phyloP scores from a whole-genome alignment of 352 stramenopile genomes.

The Phytophthora melonis region DNA sequence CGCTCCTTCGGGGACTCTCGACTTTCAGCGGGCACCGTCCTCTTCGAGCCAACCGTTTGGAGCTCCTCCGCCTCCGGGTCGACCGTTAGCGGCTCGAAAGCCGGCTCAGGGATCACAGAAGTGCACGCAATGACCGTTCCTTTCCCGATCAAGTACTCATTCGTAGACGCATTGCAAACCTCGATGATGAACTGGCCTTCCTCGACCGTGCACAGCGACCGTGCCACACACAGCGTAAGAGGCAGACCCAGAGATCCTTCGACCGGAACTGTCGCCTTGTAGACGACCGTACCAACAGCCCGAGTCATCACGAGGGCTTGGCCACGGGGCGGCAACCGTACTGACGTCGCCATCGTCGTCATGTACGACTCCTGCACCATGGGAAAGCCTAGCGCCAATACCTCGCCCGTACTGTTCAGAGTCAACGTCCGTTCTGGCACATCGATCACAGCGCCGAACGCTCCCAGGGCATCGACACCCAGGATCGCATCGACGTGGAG shows the following conservation, averaged over 20 bases:
- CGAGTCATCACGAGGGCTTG: constrained; percentile 9
- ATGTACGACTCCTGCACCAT: constrained; percentile 4
- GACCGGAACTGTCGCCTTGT: not conserved
- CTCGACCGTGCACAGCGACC: too few species aligned
- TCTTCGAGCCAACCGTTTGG: not conserved
- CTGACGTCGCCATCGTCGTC: not conserved
- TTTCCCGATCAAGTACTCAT: too few species aligned
- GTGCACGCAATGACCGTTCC: too few species aligned
- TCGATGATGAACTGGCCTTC: too few species aligned
- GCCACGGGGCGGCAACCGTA: not conserved
- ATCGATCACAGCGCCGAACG: constrained; percentile 1
- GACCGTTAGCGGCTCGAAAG: not conserved
- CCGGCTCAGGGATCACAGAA: not conserved
- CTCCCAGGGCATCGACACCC: not conserved
- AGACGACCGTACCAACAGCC: not conserved
- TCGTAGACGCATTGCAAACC: too few species aligned
- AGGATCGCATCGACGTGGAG: constrained; percentile 2
- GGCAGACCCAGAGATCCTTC: not conserved
- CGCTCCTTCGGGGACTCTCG: not conserved
- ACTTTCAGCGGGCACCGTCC: not conserved
- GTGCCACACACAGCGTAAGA: not conserved
- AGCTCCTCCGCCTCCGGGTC: not conserved
- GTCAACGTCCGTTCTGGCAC: not conserved
- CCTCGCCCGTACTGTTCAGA: not conserved
- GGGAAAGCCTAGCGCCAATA: not conserved